Evolutionary conservation across 495 filamentous ascomycete species (phyloP).

Genomic region (Aspergillus sclerotiicarbonarius): DNA sequence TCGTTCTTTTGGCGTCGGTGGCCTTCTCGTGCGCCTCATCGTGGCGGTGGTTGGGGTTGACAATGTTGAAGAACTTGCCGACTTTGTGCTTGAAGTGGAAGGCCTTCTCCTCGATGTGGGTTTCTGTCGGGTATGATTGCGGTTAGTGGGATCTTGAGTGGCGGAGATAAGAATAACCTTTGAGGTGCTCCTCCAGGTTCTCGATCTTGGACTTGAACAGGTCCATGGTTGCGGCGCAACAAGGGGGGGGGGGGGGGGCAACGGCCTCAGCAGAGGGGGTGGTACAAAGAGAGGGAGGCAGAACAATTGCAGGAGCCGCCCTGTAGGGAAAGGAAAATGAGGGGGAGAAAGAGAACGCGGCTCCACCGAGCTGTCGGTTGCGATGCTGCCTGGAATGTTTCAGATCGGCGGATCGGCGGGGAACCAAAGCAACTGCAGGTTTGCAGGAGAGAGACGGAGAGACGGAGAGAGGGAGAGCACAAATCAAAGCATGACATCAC

Average conservation of each 20-base stretch:
- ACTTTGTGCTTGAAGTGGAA: slow-evolving; percentile 60
- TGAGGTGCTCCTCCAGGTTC: slow-evolving; percentile 32
- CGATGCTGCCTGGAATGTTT: slow-evolving; percentile 3
- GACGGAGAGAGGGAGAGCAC: background rate
- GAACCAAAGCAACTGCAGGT: background rate
- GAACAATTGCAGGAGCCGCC: background rate
- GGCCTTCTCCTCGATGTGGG: slow-evolving; percentile 46
- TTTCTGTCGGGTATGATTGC: slow-evolving; percentile 19
- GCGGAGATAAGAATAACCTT: slow-evolving; percentile 23
- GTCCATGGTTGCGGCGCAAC: slow-evolving; percentile 26
- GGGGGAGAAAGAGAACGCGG: slow-evolving; percentile 1
- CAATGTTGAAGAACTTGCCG: slow-evolving; percentile 67
- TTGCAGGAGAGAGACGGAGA: background rate
- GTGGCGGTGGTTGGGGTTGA: slow-evolving; percentile 91
- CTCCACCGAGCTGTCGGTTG: background rate
- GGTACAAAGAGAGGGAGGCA: background rate
- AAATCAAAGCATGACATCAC: background rate
- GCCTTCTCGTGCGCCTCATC: slow-evolving; percentile 87
- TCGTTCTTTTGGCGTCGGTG: slow-evolving; percentile 75
- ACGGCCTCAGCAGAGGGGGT: background rate
- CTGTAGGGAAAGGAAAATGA: slow-evolving; percentile 1
- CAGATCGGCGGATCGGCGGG: slow-evolving; percentile 1
- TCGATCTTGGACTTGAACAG: slow-evolving; percentile 32
- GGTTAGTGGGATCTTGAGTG: slow-evolving; percentile 12
- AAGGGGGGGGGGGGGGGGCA: background rate